Evolutionary conservation across 768 basidiomycete species (phyloP).

Genomic region (Flagelloscypha sp.): DNA sequence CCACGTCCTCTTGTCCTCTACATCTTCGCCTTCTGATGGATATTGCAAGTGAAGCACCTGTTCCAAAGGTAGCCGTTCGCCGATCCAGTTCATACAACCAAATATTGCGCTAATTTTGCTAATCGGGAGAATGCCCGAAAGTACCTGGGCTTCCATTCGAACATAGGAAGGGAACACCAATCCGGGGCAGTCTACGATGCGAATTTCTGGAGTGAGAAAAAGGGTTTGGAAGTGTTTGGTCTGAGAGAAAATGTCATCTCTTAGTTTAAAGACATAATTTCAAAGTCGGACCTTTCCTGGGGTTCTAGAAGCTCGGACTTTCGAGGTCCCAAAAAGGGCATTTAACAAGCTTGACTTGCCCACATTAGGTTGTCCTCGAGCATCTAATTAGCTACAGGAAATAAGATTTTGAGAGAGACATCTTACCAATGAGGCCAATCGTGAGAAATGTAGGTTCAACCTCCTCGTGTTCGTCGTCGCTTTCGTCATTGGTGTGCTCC

Average conservation of each 20-base stretch:
- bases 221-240: conserved; percentile 96
- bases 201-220: conserved; percentile 79
- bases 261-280: neutral
- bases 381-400: neutral
- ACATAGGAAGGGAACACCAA: conserved; percentile 82
- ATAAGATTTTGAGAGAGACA: neutral
- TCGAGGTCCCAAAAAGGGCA: conserved; percentile 73
- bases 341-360: conserved; percentile 92
- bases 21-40: conserved; percentile 29
- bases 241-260: conserved; percentile 24
- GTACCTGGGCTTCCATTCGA: conserved; percentile 78
- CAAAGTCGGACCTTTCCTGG: conserved; percentile 63
- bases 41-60: conserved; percentile 51
- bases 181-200: conserved; percentile 92
- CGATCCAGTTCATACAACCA: conserved; percentile 68
- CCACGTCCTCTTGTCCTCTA: conserved; percentile 75
- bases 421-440: conserved; percentile 69
- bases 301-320: conserved; percentile 76
- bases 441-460: conserved; percentile 58
- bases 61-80: conserved; percentile 71
- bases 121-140: conserved; percentile 67
- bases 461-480: conserved; percentile 10
- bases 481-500: conserved; percentile 14
- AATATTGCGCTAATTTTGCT: conserved; percentile 79
- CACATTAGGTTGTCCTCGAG: conserved; percentile 84